phyloP scores from a whole-genome alignment of 2,329 filamentous ascomycete genomes.

The Chaetomium sp. region DNA sequence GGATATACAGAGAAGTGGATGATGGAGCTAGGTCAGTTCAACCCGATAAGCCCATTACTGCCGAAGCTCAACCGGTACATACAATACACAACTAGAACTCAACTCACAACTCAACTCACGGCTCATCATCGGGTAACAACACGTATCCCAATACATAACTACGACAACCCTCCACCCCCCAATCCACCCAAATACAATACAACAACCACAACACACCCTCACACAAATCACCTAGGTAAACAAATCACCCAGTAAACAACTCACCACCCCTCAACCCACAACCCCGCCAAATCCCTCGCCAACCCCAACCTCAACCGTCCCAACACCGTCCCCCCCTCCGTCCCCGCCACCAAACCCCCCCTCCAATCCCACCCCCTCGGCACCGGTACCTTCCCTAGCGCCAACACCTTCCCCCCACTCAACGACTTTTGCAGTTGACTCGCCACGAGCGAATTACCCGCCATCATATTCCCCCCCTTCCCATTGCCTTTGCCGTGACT shows the following conservation, averaged over 20 bases:
- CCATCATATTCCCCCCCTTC: constrained; percentile 42
- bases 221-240: background rate
- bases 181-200: too few species aligned
- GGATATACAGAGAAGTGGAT: too few species aligned
- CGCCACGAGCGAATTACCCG: constrained; percentile 66
- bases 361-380: constrained; percentile 75
- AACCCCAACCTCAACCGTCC: constrained; percentile 64
- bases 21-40: background rate
- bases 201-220: too few species aligned
- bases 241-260: constrained; percentile 17
- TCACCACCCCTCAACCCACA: constrained; percentile 63
- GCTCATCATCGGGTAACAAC: too few species aligned
- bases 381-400: constrained; percentile 55
- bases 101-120: background rate
- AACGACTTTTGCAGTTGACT: constrained; percentile 56
- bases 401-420: constrained; percentile 32
- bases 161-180: too few species aligned
- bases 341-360: constrained; percentile 47
- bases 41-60: background rate
- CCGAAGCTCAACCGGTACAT: background rate
- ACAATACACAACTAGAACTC: background rate
- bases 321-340: constrained; percentile 64
- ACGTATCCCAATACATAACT: too few species aligned
- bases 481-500: constrained; percentile 45
- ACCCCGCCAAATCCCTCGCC: constrained; percentile 63